Evolutionary conservation across 2,329 filamentous ascomycete species (phyloP).

Genomic region (Blastomyces silverae): DNA sequence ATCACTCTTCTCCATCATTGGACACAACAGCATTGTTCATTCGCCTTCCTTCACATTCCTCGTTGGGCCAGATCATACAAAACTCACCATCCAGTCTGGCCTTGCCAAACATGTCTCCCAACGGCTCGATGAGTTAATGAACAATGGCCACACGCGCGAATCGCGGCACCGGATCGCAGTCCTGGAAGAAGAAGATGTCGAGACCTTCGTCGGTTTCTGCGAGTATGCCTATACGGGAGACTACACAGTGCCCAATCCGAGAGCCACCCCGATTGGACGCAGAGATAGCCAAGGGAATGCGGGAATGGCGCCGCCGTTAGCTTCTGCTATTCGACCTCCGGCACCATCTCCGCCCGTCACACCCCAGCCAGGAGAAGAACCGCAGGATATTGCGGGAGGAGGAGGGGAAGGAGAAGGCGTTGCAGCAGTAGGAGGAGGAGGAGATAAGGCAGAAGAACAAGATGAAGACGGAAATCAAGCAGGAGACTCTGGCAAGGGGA

Average conservation of each 20-base stretch:
- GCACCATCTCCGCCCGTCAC: conserved; percentile 30
- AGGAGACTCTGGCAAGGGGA: conserved; percentile 25
- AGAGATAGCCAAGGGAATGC: conserved; percentile 11
- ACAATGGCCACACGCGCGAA: conserved; percentile 43
- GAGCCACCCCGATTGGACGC: conserved; percentile 14
- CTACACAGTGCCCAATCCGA: conserved; percentile 36
- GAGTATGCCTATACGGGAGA: conserved; percentile 47
- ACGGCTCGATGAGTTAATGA: conserved; percentile 41
- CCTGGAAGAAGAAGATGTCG: conserved; percentile 44
- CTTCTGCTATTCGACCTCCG: conserved; percentile 25
- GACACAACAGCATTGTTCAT: conserved; percentile 36
- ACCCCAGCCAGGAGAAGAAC: conserved; percentile 18
- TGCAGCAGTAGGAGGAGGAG: not conserved
- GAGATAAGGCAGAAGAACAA: conserved; percentile 22
- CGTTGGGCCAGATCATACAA: conserved; percentile 42
- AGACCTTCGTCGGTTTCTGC: conserved; percentile 45
- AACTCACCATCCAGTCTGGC: conserved; percentile 43
- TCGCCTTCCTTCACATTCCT: conserved; percentile 44
- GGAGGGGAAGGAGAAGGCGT: conserved; percentile 13
- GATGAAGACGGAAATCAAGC: conserved; percentile 11
- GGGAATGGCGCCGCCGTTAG: conserved; percentile 16
- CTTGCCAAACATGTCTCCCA: conserved; percentile 42
- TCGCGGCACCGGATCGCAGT: conserved; percentile 39
- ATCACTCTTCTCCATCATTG: conserved; percentile 16
- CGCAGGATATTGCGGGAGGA: conserved; percentile 14